Percentiles rank a stretch among this genome's conserved stretches.
Conservation (phyloP, 257 asterid species). For the Rhazya stricta region DNA sequence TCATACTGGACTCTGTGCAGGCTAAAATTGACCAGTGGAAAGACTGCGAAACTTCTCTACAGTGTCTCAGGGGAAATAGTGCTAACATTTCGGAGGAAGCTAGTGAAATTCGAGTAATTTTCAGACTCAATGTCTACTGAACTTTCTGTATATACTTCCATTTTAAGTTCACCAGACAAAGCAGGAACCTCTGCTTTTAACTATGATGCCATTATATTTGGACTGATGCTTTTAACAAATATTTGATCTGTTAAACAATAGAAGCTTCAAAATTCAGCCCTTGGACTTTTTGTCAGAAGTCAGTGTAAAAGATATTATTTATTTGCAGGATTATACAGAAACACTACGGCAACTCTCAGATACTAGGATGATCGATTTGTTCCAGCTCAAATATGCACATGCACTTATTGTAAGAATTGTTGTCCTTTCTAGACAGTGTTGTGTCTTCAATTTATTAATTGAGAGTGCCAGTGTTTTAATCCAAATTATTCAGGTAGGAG, state of each 20-base stretch:
- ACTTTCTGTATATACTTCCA: too few species aligned
- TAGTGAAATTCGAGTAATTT: constrained; percentile 58
- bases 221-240: too few species aligned
- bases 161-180: too few species aligned
- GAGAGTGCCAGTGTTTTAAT: background rate
- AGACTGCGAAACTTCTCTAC: constrained; percentile 57
- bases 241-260: too few species aligned
- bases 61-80: constrained; percentile 53
- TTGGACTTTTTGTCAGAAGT: background rate
- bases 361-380: constrained; percentile 57
- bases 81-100: constrained; percentile 56
- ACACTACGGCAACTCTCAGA: constrained; percentile 44
- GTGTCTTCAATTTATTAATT: constrained; percentile 2
- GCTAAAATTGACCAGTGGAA: constrained; percentile 67
- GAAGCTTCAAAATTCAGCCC: too few species aligned
- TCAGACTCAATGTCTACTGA: background rate
- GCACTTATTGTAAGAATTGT: constrained; percentile 52
- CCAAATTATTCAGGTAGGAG: constrained; percentile 59
- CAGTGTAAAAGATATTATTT: background rate
- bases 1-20: constrained; percentile 28
- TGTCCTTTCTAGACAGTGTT: background rate
- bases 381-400: constrained; percentile 69
- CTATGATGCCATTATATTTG: too few species aligned
- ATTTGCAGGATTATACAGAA: constrained; percentile 60
- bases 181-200: too few species aligned